Conservation (phyloP, 495 filamentous ascomycete species). For the Lasiosphaeris hirsuta region DNA sequence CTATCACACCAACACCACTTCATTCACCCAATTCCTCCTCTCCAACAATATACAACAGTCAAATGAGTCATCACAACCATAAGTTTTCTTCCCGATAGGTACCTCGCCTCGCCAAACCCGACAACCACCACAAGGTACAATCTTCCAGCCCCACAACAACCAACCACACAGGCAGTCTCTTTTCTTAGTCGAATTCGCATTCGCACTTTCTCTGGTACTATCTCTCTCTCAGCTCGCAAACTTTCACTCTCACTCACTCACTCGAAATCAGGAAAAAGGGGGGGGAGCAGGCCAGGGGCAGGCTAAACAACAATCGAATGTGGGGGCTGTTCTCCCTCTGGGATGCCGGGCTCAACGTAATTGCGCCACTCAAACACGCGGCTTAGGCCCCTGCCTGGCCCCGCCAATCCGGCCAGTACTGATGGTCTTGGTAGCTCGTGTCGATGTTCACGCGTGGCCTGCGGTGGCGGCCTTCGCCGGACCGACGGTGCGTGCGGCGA, state of each 20-base stretch:
- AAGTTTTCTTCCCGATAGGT: too few relatives aligned
- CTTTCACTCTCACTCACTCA: background rate
- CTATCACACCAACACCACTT: background rate
- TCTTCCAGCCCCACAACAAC: background rate
- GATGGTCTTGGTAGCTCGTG: constrained; percentile 34
- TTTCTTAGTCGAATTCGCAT: too few relatives aligned
- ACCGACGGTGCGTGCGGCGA: constrained; percentile 27
- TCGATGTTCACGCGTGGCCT: constrained; percentile 27
- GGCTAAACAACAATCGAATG: constrained; percentile 1
- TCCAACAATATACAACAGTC: too few relatives aligned
- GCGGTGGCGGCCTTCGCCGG: constrained; percentile 22
- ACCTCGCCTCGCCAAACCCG: background rate
- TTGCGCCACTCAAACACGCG: constrained; percentile 47
- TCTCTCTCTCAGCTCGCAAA: background rate
- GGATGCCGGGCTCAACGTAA: constrained; percentile 40
- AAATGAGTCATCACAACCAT: too few relatives aligned
- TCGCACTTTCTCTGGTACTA: too few relatives aligned
- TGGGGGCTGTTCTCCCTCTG: constrained; percentile 19
- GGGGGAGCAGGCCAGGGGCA: background rate
- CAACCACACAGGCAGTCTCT: background rate
- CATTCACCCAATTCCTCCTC: too few relatives aligned
- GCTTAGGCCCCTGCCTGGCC: constrained; percentile 43
- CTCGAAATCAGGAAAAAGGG: too few relatives aligned
- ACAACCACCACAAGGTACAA: too few relatives aligned
- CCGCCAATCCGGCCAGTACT: constrained; percentile 43